A percentile compares a stretch with the other conserved stretches of the same genome.
These are phyloP conservation scores for Phytophthora multivora DNA, from an alignment of 352 stramenopile species.

Conservation along the genomic window DNA sequence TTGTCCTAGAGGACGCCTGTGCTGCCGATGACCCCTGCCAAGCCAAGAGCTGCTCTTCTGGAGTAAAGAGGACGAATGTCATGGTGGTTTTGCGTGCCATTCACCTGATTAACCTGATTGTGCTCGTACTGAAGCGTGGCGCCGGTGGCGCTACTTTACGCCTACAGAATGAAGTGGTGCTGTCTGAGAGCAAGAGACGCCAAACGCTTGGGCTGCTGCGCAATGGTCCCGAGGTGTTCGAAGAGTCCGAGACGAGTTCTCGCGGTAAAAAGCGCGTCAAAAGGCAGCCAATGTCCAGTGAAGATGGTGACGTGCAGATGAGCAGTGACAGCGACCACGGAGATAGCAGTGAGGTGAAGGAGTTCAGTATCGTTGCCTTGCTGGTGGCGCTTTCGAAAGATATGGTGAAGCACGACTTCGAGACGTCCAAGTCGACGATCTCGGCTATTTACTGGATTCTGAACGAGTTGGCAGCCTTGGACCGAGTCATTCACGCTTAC, in stretches of 20 bases:
- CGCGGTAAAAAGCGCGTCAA: conserved; percentile 77
- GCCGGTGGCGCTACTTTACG: conserved; percentile 5
- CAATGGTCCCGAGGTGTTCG: conserved; percentile 64
- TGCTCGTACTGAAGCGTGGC: conserved; percentile 62
- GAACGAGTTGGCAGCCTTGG: conserved; percentile 60
- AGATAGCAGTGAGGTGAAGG: conserved; percentile 58
- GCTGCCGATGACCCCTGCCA: conserved; percentile 18
- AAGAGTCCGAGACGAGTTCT: conserved; percentile 50
- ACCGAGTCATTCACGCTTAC: conserved; percentile 53
- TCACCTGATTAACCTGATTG: conserved; percentile 69
- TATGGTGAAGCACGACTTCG: conserved; percentile 77
- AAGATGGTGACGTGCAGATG: conserved; percentile 70
- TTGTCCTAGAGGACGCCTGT: conserved; percentile 67
- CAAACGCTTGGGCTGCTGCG: conserved; percentile 54
- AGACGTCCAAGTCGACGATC: conserved; percentile 79
- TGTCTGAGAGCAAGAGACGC: conserved; percentile 53
- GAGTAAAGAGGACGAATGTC: conserved; percentile 60
- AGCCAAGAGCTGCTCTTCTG: conserved; percentile 17
- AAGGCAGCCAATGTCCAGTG: conserved; percentile 47
- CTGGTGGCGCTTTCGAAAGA: conserved; percentile 67
- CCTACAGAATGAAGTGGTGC: conserved; percentile 33
- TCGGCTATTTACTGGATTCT: conserved; percentile 86
- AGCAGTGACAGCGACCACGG: conserved; percentile 74
- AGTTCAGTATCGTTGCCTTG: conserved; percentile 65
- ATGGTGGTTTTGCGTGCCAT: conserved; percentile 71